Evolutionary conservation across 345 rosid species (phyloP).

Genomic region (Bruguiera sexangula): DNA sequence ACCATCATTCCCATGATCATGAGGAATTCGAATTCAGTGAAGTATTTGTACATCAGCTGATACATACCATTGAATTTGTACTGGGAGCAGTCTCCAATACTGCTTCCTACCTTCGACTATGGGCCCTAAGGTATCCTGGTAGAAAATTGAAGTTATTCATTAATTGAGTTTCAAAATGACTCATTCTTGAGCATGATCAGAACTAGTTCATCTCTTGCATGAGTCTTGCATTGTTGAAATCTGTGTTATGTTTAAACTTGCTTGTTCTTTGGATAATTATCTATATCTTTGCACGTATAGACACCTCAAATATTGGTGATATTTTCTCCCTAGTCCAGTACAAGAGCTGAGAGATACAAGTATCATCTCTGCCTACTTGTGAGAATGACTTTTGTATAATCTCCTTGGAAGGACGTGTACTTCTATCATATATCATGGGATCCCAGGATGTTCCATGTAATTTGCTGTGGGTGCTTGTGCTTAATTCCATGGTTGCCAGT

Average conservation of each 20-base stretch:
- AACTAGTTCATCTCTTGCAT: background rate
- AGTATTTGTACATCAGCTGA: slow-evolving; percentile 92
- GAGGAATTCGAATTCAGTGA: slow-evolving; percentile 96
- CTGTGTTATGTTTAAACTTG: background rate
- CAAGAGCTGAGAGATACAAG: background rate
- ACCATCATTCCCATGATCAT: slow-evolving; percentile 60
- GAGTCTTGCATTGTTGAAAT: slow-evolving; percentile 1
- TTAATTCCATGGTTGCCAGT: too few relatives aligned
- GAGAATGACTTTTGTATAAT: background rate
- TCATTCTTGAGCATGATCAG: background rate
- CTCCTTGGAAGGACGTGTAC: background rate
- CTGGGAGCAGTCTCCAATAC: slow-evolving; percentile 99
- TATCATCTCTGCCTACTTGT: background rate
- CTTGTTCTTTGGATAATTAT: background rate
- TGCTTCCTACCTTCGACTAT: slow-evolving; percentile 89
- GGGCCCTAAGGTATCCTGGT: slow-evolving; percentile 86
- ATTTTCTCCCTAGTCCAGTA: too few relatives aligned
- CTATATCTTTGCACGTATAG: background rate
- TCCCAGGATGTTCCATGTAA: background rate
- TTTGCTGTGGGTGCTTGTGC: background rate
- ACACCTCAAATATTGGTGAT: too few relatives aligned
- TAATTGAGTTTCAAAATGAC: background rate
- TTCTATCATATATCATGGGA: background rate
- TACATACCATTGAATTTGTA: slow-evolving; percentile 96
- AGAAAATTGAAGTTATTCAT: background rate